phyloP scores from a whole-genome alignment of 768 basidiomycete species.

The Mycena metata region DNA sequence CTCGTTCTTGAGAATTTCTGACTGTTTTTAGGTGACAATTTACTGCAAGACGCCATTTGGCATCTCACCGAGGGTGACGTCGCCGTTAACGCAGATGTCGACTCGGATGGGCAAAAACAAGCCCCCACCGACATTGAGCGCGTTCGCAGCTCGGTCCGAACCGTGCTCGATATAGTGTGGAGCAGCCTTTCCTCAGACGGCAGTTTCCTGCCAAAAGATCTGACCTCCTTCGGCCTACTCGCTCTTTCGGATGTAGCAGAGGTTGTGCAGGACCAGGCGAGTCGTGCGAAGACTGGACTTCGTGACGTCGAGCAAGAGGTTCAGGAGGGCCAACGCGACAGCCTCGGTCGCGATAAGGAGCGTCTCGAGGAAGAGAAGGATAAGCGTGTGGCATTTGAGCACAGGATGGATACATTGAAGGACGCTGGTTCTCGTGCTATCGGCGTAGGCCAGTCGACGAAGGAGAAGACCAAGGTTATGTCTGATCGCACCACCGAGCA shows the following conservation, averaged over 20 bases:
- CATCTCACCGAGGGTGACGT: conserved; percentile 59
- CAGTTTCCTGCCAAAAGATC: conserved; percentile 66
- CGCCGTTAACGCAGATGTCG: conserved; percentile 13
- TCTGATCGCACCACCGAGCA: conserved; percentile 55
- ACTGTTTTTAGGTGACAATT: conserved; percentile 55
- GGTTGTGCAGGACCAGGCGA: conserved; percentile 65
- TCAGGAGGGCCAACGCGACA: conserved; percentile 69
- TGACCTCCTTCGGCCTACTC: conserved; percentile 73
- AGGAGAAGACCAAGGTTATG: conserved; percentile 58
- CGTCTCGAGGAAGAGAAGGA: conserved; percentile 62
- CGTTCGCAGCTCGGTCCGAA: conserved; percentile 28
- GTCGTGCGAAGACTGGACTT: conserved; percentile 64
- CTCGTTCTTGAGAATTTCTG: background rate
- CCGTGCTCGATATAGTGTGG: conserved; percentile 34
- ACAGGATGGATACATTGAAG: conserved; percentile 75
- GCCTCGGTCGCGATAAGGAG: conserved; percentile 65
- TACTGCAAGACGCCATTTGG: conserved; percentile 63
- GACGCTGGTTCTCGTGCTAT: conserved; percentile 68
- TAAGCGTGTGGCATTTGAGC: conserved; percentile 68
- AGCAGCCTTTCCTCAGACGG: conserved; percentile 62
- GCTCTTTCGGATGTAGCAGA: conserved; percentile 77
- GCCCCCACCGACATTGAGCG: conserved; percentile 14
- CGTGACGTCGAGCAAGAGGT: conserved; percentile 69
- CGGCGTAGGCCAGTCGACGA: conserved; percentile 60
- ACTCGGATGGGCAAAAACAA: background rate